Base-by-base conservation (phyloP, 768 basidiomycete species). In the Trametes maxima region DNA sequence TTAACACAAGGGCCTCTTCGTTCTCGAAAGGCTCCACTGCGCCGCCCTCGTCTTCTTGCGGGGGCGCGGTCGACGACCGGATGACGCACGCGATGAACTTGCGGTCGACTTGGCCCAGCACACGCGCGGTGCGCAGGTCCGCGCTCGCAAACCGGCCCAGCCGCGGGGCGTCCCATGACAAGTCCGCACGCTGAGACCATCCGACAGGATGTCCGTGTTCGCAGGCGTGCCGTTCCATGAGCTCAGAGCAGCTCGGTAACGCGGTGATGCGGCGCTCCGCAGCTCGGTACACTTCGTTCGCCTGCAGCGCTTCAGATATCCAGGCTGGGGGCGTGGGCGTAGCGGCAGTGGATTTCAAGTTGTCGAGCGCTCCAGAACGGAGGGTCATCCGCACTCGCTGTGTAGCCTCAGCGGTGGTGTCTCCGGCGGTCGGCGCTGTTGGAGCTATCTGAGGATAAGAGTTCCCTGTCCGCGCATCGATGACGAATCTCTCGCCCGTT, bases 61-160 rank as follows among this genome's bases (percentile, higher is more conserved):
- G 44, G 3, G 19, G 44, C 10, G 14, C 44, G 17, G 14, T 25
- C 14, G 47, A 49, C 5, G 47, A 12, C 35, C 13, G 69, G 58
- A 90, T 73, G 24, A 83, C 72, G 72, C 94, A 95, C 28, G 87
- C 89, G 64, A 98, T 83, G 72, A 95, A 98, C 75, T 98, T 99
- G 62, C 78, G 74, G 73, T 98, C 97, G 46, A 98, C 85, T 71
- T 99, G 97, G 59, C 82, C 84, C 51, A 98, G 80, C 50, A 94
- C 80, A 53, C 71, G 71, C 24, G 89, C 88, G 25, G 73, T 68
- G 19, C 67, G 70, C 39, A 98, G 79, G 60, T 87, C 84, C 25
- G 77, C 74, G 64, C 81, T 82, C 36, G 72, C 72, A 65, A 90
- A 84, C 17, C 60, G 54, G 10, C 60, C 57, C 16, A 53, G 36